Evolutionary conservation across 2,329 filamentous ascomycete genomes (phyloP).

Genomic region (Paraphoma sp.): DNA sequence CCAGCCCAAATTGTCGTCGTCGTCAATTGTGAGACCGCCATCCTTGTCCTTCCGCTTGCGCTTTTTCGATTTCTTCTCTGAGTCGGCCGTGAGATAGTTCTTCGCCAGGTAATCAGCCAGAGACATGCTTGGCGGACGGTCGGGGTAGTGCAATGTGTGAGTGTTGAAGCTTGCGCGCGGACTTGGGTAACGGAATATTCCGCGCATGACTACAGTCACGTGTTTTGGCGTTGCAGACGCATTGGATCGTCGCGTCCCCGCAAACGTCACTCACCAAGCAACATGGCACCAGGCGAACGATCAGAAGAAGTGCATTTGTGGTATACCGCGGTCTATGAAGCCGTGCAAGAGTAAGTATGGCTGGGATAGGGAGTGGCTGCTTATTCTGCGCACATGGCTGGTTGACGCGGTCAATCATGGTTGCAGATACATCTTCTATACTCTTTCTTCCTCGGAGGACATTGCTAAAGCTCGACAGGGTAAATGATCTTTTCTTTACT

Average conservation of each 20-base stretch:
- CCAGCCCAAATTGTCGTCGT: conserved; percentile 64
- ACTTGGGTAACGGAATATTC: not conserved
- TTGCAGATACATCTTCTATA: too few species aligned
- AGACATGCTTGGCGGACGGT: conserved; percentile 55
- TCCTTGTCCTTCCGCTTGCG: conserved; percentile 55
- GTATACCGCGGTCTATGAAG: too few species aligned
- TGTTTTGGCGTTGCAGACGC: conserved; percentile 28
- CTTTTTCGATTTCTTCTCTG: conserved; percentile 60
- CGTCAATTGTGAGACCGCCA: conserved; percentile 54
- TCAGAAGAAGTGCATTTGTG: conserved; percentile 70
- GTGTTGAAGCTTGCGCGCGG: too few species aligned
- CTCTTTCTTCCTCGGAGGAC: too few species aligned
- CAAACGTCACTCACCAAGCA: conserved; percentile 1
- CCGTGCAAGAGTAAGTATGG: too few species aligned
- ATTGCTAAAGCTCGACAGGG: too few species aligned
- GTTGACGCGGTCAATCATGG: too few species aligned
- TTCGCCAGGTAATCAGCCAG: conserved; percentile 87
- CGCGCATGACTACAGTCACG: conserved; percentile 23
- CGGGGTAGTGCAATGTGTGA: not conserved
- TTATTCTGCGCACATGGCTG: too few species aligned
- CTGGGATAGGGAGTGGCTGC: too few species aligned
- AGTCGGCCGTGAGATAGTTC: conserved; percentile 81
- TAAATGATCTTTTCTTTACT: too few species aligned
- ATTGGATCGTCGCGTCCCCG: conserved; percentile 3
- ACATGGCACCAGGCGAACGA: conserved; percentile 64